Base-by-base conservation (phyloP, 1,139 yeast species). In the Zygosaccharomyces sapae region DNA sequence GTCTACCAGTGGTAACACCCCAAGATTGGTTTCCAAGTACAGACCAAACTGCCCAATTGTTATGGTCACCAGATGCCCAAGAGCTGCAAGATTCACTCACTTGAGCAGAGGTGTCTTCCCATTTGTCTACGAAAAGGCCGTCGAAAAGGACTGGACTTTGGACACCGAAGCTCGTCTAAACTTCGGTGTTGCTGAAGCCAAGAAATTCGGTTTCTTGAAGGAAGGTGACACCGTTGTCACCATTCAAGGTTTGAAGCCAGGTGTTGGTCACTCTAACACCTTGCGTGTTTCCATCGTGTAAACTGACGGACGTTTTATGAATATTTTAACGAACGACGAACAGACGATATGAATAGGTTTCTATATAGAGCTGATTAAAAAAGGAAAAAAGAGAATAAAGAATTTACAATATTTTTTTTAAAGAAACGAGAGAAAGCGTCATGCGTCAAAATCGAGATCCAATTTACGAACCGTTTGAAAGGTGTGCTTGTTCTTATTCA, bases 91-190 rank as follows among this genome's bases (percentile, higher is more conserved):
- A 75, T 89, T 82, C 75, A 82, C 92, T 60, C 98, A 92, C 76
- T 79, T 92, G 71, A 88, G 87, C 79, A 86, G 99, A 75, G 98
- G 98, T 73, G 98, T 92, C 56, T 92, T 90, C 75, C 98, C 98
- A 68, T 90, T 90, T 75, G 79, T 88, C 61, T 92, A 86, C 77
- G 71, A 75, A 54, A 74, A 79, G 70, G 77, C 76, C 40, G 75
- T 79, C 66, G 80, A 81, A 58, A 80, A 79, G 61, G 83, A 87
- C 80, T 92, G 98, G 98, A 89, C 89, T 71, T 84, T 82, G 68
- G 98, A 92, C 73, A 96, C 92, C 58, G 97, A 92, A 78, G 79
- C 77, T 70, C 87, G 98, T 78, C 83, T 92, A 71, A 80, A 86
- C 74, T 86, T 87, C 84, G 97, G 96, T 70, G 86, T 92, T 71